Conservation (phyloP, 371 early-diverging fungal species). For the Apophysomyces trapeziformis region DNA sequence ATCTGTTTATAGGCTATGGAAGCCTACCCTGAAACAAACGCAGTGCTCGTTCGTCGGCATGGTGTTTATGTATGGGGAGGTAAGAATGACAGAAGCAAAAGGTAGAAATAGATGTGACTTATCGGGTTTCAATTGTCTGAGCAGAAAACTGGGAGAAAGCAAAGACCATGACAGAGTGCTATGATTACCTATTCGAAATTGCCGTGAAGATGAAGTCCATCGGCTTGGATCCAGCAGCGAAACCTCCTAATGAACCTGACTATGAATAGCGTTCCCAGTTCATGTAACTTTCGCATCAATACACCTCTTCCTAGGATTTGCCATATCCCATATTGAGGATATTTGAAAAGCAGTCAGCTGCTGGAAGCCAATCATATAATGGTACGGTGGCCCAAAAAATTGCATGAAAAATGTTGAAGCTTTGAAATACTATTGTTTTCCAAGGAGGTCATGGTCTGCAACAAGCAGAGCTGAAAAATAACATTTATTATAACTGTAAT, state of each 20-base stretch:
- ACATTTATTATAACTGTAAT: no score
- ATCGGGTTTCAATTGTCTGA: neutral
- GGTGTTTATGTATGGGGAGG: slow-evolving; percentile 95
- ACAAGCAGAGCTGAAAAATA: no score
- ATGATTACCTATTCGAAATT: slow-evolving; percentile 97
- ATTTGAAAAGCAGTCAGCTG: no score
- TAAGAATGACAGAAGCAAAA: slow-evolving; percentile 24
- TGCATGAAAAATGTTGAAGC: no score
- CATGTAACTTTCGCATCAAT: no score
- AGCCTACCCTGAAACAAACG: slow-evolving; percentile 91
- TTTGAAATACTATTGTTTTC: no score
- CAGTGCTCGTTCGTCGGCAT: slow-evolving; percentile 92
- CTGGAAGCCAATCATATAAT: no score
- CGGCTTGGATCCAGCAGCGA: slow-evolving; percentile 75
- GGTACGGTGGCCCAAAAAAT: no score
- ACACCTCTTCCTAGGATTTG: no score
- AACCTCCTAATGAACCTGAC: slow-evolving; percentile 44
- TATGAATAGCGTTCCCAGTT: slow-evolving; percentile 16
- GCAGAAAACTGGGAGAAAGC: slow-evolving; percentile 95
- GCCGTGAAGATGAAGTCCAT: slow-evolving; percentile 90
- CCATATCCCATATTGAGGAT: no score
- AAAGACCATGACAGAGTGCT: slow-evolving; percentile 98
- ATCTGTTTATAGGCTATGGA: slow-evolving; percentile 69
- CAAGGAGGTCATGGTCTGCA: no score
- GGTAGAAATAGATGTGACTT: neutral